phyloP scores from a whole-genome alignment of 805 yeast genomes.

The Yarrowia sp. region DNA sequence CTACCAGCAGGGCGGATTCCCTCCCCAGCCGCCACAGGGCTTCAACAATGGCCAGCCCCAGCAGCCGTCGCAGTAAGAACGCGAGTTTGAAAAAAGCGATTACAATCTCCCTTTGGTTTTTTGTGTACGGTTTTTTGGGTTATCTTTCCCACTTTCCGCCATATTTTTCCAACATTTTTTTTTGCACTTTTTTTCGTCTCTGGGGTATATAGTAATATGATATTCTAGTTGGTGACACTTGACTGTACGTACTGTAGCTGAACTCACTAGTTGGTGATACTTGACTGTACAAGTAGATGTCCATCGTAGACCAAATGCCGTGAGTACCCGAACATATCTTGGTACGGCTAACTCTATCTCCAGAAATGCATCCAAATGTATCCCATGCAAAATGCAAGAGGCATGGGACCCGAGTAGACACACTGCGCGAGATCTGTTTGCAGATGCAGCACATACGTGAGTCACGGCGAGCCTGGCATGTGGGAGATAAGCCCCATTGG shows the following conservation, averaged over 20 bases:
- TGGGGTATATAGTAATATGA: constrained; percentile 14
- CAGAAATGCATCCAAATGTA: constrained; percentile 22
- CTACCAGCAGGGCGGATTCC: constrained; percentile 18
- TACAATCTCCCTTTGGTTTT: constrained; percentile 21
- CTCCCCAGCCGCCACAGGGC: constrained; percentile 27
- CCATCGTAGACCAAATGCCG: not conserved
- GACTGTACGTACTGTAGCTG: not conserved
- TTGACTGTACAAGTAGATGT: too few species aligned
- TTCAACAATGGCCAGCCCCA: constrained; percentile 25
- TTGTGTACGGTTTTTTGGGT: constrained; percentile 25
- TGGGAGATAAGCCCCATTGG: not conserved
- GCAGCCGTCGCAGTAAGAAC: constrained; percentile 25
- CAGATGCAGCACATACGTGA: not conserved
- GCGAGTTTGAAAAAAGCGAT: constrained; percentile 8
- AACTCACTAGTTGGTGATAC: not conserved
- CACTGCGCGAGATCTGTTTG: not conserved
- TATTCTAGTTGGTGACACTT: constrained; percentile 7
- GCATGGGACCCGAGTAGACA: constrained; percentile 17
- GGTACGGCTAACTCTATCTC: constrained; percentile 18
- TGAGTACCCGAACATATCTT: not conserved
- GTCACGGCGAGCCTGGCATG: not conserved
- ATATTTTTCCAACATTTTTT: constrained; percentile 10
- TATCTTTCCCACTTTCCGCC: constrained; percentile 22
- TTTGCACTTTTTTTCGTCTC: constrained; percentile 6
- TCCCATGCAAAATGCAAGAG: not conserved